These are phyloP conservation scores for Pyrenochaeta sp. DNA, from an alignment of 2,329 filamentous ascomycete genomes.

Conservation along the genomic window DNA sequence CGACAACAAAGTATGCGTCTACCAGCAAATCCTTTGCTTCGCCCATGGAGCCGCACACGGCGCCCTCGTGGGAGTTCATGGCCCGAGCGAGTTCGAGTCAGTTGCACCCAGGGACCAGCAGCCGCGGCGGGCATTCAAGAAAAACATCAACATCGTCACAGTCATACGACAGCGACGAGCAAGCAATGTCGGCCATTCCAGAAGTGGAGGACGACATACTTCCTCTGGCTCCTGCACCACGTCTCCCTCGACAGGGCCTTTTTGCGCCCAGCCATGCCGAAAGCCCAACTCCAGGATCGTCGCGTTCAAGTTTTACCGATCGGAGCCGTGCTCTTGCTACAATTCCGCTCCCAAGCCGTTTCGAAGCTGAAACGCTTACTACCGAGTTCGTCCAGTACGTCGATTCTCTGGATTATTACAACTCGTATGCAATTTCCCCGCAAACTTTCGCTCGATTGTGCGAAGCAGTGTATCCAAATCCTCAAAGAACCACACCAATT, in stretches of 20 bases:
- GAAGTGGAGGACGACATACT: slow-evolving; percentile 41
- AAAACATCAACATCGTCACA: slow-evolving; percentile 43
- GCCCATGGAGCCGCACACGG: slow-evolving; percentile 37
- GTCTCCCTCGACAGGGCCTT: slow-evolving; percentile 39
- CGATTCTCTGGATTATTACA: slow-evolving; percentile 31
- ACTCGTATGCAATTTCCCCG: slow-evolving; percentile 34
- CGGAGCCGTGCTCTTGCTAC: slow-evolving; percentile 41
- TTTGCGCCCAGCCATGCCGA: slow-evolving; percentile 37
- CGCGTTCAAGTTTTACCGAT: slow-evolving; percentile 40
- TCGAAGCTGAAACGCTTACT: slow-evolving; percentile 47
- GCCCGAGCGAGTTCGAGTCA: slow-evolving; percentile 29
- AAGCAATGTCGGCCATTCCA: slow-evolving; percentile 34
- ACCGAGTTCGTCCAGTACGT: slow-evolving; percentile 42
- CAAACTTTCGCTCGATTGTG: slow-evolving; percentile 37
- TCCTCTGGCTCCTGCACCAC: slow-evolving; percentile 33
- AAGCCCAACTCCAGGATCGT: slow-evolving; percentile 33
- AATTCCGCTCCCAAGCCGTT: slow-evolving; percentile 41
- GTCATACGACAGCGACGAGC: slow-evolving; percentile 39
- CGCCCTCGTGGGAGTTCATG: slow-evolving; percentile 47
- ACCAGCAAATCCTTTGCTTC: slow-evolving; percentile 29
- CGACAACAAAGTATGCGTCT: slow-evolving; percentile 23
- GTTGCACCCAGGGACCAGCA: slow-evolving; percentile 27
- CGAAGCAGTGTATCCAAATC: slow-evolving; percentile 43
- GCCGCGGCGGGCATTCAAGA: slow-evolving; percentile 35
- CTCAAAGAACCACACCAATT: slow-evolving; percentile 22